These are phyloP conservation scores for Phytophthora nicotianae DNA, from an alignment of 352 stramenopile genomes.

Conservation along the genomic window DNA sequence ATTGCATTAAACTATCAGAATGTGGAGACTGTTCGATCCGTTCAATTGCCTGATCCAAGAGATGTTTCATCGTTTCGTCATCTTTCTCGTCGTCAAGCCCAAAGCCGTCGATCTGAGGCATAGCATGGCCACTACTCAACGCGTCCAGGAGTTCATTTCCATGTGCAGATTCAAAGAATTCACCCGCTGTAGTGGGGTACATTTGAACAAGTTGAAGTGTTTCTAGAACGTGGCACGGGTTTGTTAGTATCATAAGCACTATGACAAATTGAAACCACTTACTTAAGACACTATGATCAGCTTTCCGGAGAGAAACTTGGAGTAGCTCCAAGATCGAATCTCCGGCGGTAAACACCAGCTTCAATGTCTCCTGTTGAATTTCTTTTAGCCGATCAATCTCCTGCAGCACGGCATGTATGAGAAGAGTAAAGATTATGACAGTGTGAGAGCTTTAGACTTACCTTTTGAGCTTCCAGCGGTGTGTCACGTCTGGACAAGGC, in stretches of 20 bases:
- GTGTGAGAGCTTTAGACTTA: slow-evolving; percentile 6
- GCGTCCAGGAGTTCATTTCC: slow-evolving; percentile 60
- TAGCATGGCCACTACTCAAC: slow-evolving; percentile 59
- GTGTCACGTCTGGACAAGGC: slow-evolving; percentile 39
- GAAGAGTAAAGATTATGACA: neutral
- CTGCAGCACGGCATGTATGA: slow-evolving; percentile 24
- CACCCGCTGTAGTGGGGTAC: slow-evolving; percentile 57
- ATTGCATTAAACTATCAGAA: slow-evolving; percentile 68
- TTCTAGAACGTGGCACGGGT: slow-evolving; percentile 32
- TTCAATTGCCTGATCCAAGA: slow-evolving; percentile 38
- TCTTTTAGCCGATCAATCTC: slow-evolving; percentile 71
- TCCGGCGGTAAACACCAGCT: slow-evolving; percentile 63
- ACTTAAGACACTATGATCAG: slow-evolving; percentile 63
- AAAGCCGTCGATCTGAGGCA: slow-evolving; percentile 50
- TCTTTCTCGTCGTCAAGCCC: slow-evolving; percentile 49
- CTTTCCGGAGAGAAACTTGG: slow-evolving; percentile 60
- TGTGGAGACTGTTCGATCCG: slow-evolving; percentile 51
- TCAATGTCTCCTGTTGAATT: slow-evolving; percentile 53
- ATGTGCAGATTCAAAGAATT: slow-evolving; percentile 65
- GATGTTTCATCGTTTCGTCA: slow-evolving; percentile 36
- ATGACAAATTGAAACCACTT: slow-evolving; percentile 6
- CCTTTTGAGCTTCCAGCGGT: slow-evolving; percentile 49
- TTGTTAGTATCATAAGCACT: slow-evolving; percentile 9
- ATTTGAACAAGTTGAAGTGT: slow-evolving; percentile 65
- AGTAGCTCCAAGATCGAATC: slow-evolving; percentile 67